Evolutionary conservation across 202 grass and related monocot genomes (phyloP), one percentile per base, ranked within the genome.

Genomic region (Eragrostis tef): DNA sequence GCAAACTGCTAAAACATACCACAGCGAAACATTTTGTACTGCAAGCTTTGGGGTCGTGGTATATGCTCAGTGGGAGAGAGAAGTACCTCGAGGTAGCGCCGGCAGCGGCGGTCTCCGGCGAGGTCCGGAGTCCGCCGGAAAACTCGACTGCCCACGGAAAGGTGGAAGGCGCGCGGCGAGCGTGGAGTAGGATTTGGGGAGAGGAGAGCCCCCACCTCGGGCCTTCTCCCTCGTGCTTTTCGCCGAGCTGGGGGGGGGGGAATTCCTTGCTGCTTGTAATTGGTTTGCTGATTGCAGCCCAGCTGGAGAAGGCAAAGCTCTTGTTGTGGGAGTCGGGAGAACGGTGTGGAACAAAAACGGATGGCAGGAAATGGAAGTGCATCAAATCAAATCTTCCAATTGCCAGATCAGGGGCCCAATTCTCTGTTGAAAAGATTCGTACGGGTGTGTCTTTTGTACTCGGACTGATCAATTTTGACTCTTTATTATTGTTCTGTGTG

Each of bases 271-370:
- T 67, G 27, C 26, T 13, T 16, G 60, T 65, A 64, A 20, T 29
- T 13, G 70, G 49, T 27, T 86, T 61, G 74, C 58, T 67, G 64
- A 25, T 41, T 10, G 67, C 9, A 66, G 26, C 58, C 67, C 27
- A 6, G 59, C 59, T 57, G 29, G n/a, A 7, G 10, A 79, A 65
- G 1, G 3, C 0, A 16, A 26, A 11, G 13, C 3, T 61, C 9
- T 39, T 39, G 34, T 39, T 39, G 34, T 31, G 3, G 29, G 29
- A 31, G 29, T 31, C 29, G 2, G 21, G 10, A 25, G 21, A 25
- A 59, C 53, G 20, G 54, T 63, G 27, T 64, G 61, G 61, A 79
- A 85, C 56, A 78, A 71, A 79, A 85, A 67, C 31, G 67, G 67
- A 6, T 65, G 83, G 75, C 71, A 27, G 57, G 6, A 52, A 73